Evolutionary conservation across 2,329 filamentous ascomycete genomes (phyloP).

Genomic region (Apiospora pterosperma): DNA sequence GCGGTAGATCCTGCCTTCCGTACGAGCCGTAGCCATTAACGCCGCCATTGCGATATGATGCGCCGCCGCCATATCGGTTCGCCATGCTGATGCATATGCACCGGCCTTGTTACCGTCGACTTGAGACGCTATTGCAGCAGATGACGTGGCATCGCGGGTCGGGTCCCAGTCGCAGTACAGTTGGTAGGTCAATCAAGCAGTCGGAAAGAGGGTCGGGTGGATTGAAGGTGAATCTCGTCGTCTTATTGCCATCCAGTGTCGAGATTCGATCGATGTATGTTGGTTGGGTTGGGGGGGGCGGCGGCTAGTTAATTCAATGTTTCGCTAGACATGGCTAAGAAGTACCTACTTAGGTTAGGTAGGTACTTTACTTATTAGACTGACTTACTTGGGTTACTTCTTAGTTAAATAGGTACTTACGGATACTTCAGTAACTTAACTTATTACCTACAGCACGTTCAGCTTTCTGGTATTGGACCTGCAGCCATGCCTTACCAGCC

Average conservation of each 20-base stretch:
- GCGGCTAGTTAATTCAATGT: neutral
- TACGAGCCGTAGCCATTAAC: conserved; percentile 42
- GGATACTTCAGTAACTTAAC: too few relatives aligned
- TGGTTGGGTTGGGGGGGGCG: neutral
- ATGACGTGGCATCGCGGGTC: conserved; percentile 5
- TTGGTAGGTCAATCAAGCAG: neutral
- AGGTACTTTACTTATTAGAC: too few relatives aligned
- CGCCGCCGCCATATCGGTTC: conserved; percentile 8
- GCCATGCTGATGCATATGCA: conserved; percentile 6
- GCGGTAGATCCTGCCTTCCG: neutral
- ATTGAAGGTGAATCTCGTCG: neutral
- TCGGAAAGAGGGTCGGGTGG: neutral
- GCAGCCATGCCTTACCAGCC: too few relatives aligned
- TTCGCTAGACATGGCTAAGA: neutral
- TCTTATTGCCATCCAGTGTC: neutral
- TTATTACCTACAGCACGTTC: too few relatives aligned
- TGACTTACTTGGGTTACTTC: too few relatives aligned
- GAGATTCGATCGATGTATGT: neutral
- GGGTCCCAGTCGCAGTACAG: neutral
- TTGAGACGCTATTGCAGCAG: conserved; percentile 2
- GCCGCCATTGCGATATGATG: conserved; percentile 41
- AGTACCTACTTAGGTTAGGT: too few relatives aligned
- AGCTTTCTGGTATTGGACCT: too few relatives aligned
- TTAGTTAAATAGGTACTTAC: too few relatives aligned
- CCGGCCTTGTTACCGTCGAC: neutral